Evolutionary conservation across 768 basidiomycete species (phyloP).

Genomic region (Rhodosporidiobolus sp.): DNA sequence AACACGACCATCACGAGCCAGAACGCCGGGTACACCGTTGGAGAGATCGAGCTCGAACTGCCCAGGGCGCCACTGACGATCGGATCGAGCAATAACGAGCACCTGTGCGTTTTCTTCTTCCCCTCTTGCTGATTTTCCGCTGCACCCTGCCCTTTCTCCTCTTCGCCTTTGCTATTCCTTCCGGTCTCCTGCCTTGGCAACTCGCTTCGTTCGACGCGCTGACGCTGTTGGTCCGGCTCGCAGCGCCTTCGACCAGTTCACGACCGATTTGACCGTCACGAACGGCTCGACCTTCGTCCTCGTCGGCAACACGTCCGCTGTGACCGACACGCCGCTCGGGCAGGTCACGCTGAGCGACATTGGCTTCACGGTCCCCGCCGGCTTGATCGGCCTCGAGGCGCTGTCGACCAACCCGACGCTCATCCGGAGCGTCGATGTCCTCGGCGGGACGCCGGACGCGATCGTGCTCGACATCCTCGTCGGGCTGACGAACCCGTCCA

Average conservation of each 20-base stretch:
- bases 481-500: constrained; percentile 66
- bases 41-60: constrained; percentile 60
- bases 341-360: constrained; percentile 68
- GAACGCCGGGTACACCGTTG: constrained; percentile 59
- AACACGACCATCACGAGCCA: constrained; percentile 58
- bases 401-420: constrained; percentile 57
- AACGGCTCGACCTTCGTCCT: constrained; percentile 27
- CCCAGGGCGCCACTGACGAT: constrained; percentile 57
- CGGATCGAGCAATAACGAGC: constrained; percentile 43
- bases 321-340: constrained; percentile 36
- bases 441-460: constrained; percentile 61
- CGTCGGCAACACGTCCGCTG: constrained; percentile 24
- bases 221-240: no score
- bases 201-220: no score
- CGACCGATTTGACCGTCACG: constrained; percentile 29
- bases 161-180: no score
- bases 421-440: constrained; percentile 63
- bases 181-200: no score
- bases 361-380: constrained; percentile 66
- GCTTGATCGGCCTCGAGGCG: constrained; percentile 61
- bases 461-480: constrained; percentile 65
- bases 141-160: no score
- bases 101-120: constrained; percentile 9
- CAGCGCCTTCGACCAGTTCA: constrained; percentile 34
- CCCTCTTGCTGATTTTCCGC: not conserved